Percentiles rank a stretch among this genome's conserved stretches.
Conservation (phyloP, 371 early-diverging fungal genomes). For the Dichotomocladium elegans region DNA sequence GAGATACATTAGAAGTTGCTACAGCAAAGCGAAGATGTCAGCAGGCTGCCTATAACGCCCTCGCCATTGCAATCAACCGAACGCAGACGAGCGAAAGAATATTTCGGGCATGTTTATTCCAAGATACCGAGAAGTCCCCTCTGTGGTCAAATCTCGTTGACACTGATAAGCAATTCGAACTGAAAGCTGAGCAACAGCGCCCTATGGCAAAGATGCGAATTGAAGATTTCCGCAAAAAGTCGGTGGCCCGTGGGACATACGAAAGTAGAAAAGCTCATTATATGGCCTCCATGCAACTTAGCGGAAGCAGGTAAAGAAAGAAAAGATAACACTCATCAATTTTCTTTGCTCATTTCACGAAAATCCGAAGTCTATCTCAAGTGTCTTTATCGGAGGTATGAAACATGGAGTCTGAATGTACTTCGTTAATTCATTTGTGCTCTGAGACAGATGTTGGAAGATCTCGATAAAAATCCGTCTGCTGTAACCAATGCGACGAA, state of each 20-base stretch:
- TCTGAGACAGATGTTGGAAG: too few species aligned
- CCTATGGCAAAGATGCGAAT: conserved; percentile 31
- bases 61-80: conserved; percentile 51
- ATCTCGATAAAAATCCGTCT: too few species aligned
- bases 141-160: conserved; percentile 60
- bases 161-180: conserved; percentile 4
- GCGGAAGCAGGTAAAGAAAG: conserved; percentile 30
- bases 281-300: conserved; percentile 22
- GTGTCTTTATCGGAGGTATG: too few species aligned
- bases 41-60: conserved; percentile 61
- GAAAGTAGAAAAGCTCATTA: conserved; percentile 6
- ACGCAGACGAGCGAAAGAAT: conserved; percentile 47
- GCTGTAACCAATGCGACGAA: too few species aligned
- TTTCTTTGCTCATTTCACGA: too few species aligned
- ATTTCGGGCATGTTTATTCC: conserved; percentile 44
- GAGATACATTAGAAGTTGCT: background rate
- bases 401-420: too few species aligned
- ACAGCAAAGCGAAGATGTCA: conserved; percentile 31
- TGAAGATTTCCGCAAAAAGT: conserved; percentile 30
- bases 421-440: too few species aligned
- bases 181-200: conserved; percentile 17
- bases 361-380: too few species aligned
- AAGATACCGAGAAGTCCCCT: conserved; percentile 30
- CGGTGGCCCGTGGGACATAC: conserved; percentile 2
- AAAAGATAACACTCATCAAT: background rate